Conservation (phyloP, 768 basidiomycete species). For the Suillus tomentosus region DNA sequence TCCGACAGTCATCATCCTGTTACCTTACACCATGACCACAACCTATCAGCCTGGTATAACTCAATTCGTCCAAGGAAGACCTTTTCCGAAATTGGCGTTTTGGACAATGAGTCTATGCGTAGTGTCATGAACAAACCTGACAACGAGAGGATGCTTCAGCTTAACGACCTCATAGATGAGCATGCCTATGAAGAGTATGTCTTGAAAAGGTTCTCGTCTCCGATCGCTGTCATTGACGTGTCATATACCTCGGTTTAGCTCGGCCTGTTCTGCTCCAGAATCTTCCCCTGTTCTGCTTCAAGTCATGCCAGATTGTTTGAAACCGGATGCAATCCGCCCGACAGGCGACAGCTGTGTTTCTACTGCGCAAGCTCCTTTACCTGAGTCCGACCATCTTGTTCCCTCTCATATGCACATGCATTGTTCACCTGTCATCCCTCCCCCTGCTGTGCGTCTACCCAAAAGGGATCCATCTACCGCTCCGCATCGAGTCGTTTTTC, state of each 20-base stretch:
- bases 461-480: slow-evolving; percentile 52
- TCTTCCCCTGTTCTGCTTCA: slow-evolving; percentile 16
- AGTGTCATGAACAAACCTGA: slow-evolving; percentile 48
- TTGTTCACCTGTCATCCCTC: slow-evolving; percentile 65
- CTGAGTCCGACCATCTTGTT: slow-evolving; percentile 35
- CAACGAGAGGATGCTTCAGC: slow-evolving; percentile 56
- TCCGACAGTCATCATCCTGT: slow-evolving; percentile 55
- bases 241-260: slow-evolving; percentile 18
- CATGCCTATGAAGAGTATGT: slow-evolving; percentile 77
- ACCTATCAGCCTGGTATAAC: slow-evolving; percentile 60
- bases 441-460: slow-evolving; percentile 60
- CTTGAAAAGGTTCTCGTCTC: slow-evolving; percentile 18
- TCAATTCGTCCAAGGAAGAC: slow-evolving; percentile 46
- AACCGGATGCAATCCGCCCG: slow-evolving; percentile 33
- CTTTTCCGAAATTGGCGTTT: slow-evolving; percentile 39
- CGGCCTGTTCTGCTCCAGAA: slow-evolving; percentile 24
- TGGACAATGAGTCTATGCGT: slow-evolving; percentile 46
- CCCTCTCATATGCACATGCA: slow-evolving; percentile 42
- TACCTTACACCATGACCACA: slow-evolving; percentile 51
- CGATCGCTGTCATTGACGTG: slow-evolving; percentile 12
- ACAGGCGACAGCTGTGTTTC: slow-evolving; percentile 34
- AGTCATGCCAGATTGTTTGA: slow-evolving; percentile 34
- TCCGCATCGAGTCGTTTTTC: slow-evolving; percentile 65
- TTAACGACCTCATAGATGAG: slow-evolving; percentile 75
- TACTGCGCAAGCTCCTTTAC: slow-evolving; percentile 30